These are phyloP conservation scores for Laetiporus sulphureus DNA, from an alignment of 1,284 basidiomycete genomes.

Conservation along the genomic window DNA sequence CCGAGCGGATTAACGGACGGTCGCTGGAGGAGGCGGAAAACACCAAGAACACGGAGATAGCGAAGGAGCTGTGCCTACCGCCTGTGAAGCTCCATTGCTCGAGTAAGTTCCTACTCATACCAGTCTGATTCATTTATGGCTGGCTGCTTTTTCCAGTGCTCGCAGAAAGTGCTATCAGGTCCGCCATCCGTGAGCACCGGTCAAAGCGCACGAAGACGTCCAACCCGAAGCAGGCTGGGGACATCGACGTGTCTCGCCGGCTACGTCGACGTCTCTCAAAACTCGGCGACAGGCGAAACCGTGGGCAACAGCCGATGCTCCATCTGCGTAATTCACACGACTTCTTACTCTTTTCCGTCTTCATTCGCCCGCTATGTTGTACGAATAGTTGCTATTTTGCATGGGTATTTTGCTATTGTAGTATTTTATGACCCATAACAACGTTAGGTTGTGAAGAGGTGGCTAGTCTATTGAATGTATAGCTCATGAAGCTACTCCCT, in stretches of 20 bases:
- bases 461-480: too few relatives aligned
- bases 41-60: conserved; percentile 99
- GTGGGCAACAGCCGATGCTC: conserved; percentile 56
- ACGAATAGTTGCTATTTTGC: conserved; percentile 5
- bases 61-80: conserved; percentile 91
- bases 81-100: conserved; percentile 95
- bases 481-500: conserved; percentile 38
- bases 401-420: conserved; percentile 3
- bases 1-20: conserved; percentile 95
- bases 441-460: too few relatives aligned
- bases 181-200: conserved; percentile 90
- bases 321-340: conserved; percentile 16
- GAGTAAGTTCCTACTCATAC: conserved; percentile 42
- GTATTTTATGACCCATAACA: too few relatives aligned
- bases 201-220: conserved; percentile 59
- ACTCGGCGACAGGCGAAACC: conserved; percentile 58
- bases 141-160: conserved; percentile 54
- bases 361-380: conserved; percentile 1
- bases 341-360: background rate
- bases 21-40: conserved; percentile 90
- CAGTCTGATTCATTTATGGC: conserved; percentile 15
- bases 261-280: conserved; percentile 77
- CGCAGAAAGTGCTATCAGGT: conserved; percentile 96
- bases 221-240: conserved; percentile 51
- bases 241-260: too few relatives aligned